phyloP scores from a whole-genome alignment of 2,329 filamentous ascomycete genomes.

The Rhexocercosporidium sp. region DNA sequence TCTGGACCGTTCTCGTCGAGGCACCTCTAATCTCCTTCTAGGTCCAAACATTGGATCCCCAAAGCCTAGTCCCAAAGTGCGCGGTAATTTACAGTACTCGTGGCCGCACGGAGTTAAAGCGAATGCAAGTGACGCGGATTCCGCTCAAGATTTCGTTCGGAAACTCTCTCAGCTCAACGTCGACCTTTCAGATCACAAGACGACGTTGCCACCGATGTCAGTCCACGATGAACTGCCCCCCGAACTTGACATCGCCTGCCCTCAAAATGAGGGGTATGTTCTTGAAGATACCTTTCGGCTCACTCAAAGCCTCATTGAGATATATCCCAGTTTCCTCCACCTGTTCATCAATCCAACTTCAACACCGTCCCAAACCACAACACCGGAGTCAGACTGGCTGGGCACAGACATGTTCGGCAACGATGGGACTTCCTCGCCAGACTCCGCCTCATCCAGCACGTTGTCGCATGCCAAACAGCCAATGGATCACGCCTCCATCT shows the following conservation, averaged over 20 bases:
- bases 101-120: background rate
- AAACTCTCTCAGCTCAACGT: conserved; percentile 33
- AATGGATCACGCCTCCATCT: conserved; percentile 31
- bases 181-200: conserved; percentile 29
- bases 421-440: background rate
- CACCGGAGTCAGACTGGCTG: background rate
- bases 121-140: background rate
- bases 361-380: background rate
- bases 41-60: background rate
- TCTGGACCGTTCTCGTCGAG: background rate
- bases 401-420: background rate
- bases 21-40: background rate
- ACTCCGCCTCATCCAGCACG: background rate
- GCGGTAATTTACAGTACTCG: background rate
- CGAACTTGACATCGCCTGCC: background rate
- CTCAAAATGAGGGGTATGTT: conserved; percentile 7
- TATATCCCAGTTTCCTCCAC: conserved; percentile 32
- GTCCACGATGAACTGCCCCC: conserved; percentile 26
- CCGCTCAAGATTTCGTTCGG: conserved; percentile 24
- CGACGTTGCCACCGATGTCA: conserved; percentile 30
- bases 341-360: conserved; percentile 21
- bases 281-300: conserved; percentile 30
- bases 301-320: conserved; percentile 32
- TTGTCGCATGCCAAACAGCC: conserved; percentile 1
- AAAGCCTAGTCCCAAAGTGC: background rate